Evolutionary conservation across 2,329 filamentous ascomycete genomes (phyloP).

Genomic region (Stemphylium beticola): DNA sequence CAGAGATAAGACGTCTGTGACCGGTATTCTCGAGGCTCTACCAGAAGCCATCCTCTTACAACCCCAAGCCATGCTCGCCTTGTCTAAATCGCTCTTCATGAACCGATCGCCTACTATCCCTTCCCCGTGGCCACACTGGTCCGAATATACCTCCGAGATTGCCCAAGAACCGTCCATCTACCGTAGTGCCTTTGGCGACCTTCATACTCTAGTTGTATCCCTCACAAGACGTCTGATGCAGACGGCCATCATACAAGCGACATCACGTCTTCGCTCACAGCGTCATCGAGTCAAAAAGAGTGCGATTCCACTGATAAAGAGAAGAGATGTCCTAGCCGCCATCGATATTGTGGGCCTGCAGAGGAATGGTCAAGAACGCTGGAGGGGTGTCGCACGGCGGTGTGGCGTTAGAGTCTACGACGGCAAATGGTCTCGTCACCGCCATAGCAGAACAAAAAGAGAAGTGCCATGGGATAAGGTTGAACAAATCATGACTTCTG

Average conservation of each 20-base stretch:
- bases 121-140: conserved; percentile 45
- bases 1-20: background rate
- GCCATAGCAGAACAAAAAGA: conserved; percentile 32
- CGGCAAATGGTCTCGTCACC: conserved; percentile 15
- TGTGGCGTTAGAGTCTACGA: conserved; percentile 58
- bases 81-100: conserved; percentile 47
- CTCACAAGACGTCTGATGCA: conserved; percentile 74
- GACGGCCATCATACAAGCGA: conserved; percentile 71
- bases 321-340: conserved; percentile 61
- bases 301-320: conserved; percentile 48
- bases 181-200: conserved; percentile 76
- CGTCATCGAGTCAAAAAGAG: conserved; percentile 36
- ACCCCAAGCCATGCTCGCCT: conserved; percentile 33
- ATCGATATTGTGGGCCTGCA: conserved; percentile 61
- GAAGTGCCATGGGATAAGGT: conserved; percentile 53
- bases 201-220: conserved; percentile 70
- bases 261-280: conserved; percentile 67
- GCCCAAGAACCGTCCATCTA: conserved; percentile 68
- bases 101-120: conserved; percentile 36
- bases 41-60: conserved; percentile 44
- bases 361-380: conserved; percentile 55
- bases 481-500: conserved; percentile 36
- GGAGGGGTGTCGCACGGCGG: conserved; percentile 59
- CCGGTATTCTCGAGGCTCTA: conserved; percentile 32
- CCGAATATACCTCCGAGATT: conserved; percentile 30